A percentile compares a stretch with the other conserved stretches of the same genome.
Conservation (phyloP, 139 green algal species). For the Coelastrella sp. region DNA sequence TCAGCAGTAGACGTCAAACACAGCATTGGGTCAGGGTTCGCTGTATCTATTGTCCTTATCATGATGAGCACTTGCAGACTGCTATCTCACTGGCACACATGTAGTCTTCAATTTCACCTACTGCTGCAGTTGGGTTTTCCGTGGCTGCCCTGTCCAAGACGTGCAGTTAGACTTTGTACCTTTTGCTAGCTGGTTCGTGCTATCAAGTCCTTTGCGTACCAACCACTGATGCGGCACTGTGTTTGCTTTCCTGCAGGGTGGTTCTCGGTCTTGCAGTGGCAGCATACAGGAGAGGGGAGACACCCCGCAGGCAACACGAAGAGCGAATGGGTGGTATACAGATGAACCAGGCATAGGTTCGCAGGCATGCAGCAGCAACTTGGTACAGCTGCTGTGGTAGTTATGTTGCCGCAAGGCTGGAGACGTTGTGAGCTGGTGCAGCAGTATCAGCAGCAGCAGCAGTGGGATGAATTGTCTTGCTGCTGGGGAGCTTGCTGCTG, state of each 20-base stretch:
- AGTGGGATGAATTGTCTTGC: background rate
- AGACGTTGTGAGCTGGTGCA: background rate
- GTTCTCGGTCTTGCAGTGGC: slow-evolving; percentile 31
- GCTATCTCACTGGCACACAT: background rate
- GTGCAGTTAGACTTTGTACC: too few relatives aligned
- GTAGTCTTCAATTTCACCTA: background rate
- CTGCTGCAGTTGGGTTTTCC: background rate
- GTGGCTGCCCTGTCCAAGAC: too few relatives aligned
- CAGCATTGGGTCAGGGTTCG: background rate
- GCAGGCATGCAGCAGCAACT: background rate
- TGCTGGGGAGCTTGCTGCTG: too few relatives aligned
- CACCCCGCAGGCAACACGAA: slow-evolving; percentile 22
- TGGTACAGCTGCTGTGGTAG: slow-evolving; percentile 4
- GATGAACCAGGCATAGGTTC: slow-evolving; percentile 22
- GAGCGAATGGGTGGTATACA: slow-evolving; percentile 23
- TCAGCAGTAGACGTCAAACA: background rate
- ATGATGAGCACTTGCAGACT: background rate
- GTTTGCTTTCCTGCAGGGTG: slow-evolving; percentile 28
- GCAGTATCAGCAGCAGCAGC: background rate
- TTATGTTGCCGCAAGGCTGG: too few relatives aligned
- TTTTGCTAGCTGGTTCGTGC: too few relatives aligned
- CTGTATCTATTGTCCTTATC: too few relatives aligned
- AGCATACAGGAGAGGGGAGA: slow-evolving; percentile 19
- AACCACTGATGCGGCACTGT: too few relatives aligned
- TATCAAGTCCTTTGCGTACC: too few relatives aligned